Conservation (phyloP, 2,329 filamentous ascomycete genomes). For the Nannizzia gypsea region DNA sequence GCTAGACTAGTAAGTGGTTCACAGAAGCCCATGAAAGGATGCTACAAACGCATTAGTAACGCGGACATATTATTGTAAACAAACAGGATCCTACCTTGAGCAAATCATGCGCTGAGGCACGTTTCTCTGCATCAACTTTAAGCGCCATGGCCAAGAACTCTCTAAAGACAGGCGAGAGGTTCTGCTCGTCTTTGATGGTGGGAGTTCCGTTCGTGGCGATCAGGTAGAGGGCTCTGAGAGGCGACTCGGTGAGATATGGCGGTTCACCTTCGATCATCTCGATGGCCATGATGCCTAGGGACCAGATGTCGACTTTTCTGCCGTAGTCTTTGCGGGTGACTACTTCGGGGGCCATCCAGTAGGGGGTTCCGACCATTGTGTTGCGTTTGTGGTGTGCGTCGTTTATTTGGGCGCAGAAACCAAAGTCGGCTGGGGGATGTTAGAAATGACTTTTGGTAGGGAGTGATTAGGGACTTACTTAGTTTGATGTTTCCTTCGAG, state of each 20-base stretch:
- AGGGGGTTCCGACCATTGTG: conserved; percentile 97
- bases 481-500: conserved; percentile 95
- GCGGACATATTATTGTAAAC: background rate
- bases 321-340: conserved; percentile 97
- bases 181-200: conserved; percentile 82
- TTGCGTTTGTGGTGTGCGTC: conserved; percentile 94
- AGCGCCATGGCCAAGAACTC: conserved; percentile 89
- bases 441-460: conserved; percentile 1
- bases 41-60: conserved; percentile 36
- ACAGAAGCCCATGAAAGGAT: conserved; percentile 68
- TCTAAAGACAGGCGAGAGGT: conserved; percentile 66
- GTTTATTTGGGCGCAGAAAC: conserved; percentile 97
- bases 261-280: conserved; percentile 99
- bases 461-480: conserved; percentile 62
- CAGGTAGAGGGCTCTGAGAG: conserved; percentile 80
- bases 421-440: conserved; percentile 66
- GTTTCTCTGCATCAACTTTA: conserved; percentile 93
- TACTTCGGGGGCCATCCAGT: conserved; percentile 99
- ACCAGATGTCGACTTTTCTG: conserved; percentile 98
- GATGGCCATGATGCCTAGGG: conserved; percentile 96
- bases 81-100: conserved; percentile 56
- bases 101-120: conserved; percentile 87
- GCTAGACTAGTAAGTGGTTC: conserved; percentile 65
- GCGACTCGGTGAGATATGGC: conserved; percentile 90
- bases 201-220: conserved; percentile 97